Evolutionary conservation across 2,329 filamentous ascomycete species (phyloP).

Genomic region (Calycina herbarum): DNA sequence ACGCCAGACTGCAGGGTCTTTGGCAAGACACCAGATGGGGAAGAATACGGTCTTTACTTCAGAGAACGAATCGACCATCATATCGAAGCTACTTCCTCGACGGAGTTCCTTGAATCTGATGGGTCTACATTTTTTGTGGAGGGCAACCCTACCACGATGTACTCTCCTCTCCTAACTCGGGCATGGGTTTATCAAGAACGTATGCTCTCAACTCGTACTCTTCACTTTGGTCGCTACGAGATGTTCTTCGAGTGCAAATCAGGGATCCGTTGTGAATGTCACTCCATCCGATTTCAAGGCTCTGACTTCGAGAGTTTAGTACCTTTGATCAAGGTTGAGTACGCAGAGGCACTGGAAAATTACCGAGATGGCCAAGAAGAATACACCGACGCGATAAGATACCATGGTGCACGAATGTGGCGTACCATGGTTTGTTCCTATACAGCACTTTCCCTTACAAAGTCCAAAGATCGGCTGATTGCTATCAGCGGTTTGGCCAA

Average conservation of each 20-base stretch:
- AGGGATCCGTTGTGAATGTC: background rate
- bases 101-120: background rate
- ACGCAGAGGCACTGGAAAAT: background rate
- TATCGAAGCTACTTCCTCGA: slow-evolving; percentile 1
- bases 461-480: slow-evolving; percentile 8
- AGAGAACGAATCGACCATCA: slow-evolving; percentile 12
- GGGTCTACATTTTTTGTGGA: background rate
- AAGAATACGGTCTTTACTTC: slow-evolving; percentile 4
- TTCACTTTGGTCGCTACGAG: slow-evolving; percentile 15
- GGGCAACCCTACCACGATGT: background rate
- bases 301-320: background rate
- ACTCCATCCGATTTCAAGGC: background rate
- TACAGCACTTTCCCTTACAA: background rate
- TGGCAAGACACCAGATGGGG: background rate
- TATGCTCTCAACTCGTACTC: slow-evolving; percentile 15
- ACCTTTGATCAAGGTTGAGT: background rate
- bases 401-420: slow-evolving; percentile 7
- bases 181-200: slow-evolving; percentile 22
- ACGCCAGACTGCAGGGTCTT: slow-evolving; percentile 4
- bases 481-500: slow-evolving; percentile 12
- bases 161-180: slow-evolving; percentile 7
- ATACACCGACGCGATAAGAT: background rate
- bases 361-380: background rate
- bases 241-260: slow-evolving; percentile 17
- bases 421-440: slow-evolving; percentile 10